Percentiles rank a stretch among this genome's conserved stretches.
Evolutionary conservation across 495 filamentous ascomycete genomes (phyloP).

Genomic region (Paragyromitra xinjiangensis): DNA sequence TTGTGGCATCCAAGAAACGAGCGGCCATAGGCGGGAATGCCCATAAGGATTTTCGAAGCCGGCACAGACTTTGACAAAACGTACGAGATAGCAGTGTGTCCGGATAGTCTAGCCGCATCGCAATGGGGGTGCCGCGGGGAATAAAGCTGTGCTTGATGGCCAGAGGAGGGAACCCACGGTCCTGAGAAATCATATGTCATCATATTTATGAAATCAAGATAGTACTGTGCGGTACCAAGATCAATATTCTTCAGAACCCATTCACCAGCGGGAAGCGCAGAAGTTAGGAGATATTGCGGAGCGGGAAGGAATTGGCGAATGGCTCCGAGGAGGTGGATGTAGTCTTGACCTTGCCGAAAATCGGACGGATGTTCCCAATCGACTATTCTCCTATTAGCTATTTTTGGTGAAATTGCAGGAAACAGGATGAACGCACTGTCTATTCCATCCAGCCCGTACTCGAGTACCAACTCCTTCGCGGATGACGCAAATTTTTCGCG

Average conservation of each 20-base stretch:
- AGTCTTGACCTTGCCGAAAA: conserved; percentile 73
- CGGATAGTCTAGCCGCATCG: conserved; percentile 67
- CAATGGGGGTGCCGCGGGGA: conserved; percentile 64
- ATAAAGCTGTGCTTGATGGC: conserved; percentile 84
- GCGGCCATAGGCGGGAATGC: conserved; percentile 81
- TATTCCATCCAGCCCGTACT: conserved; percentile 83
- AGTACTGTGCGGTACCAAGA: conserved; percentile 68
- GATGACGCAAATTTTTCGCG: conserved; percentile 77
- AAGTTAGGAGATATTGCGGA: conserved; percentile 78
- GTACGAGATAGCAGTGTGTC: conserved; percentile 72
- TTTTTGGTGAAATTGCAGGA: conserved; percentile 15
- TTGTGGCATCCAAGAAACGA: conserved; percentile 76
- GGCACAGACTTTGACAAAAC: conserved; percentile 73
- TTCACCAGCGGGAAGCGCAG: conserved; percentile 80
- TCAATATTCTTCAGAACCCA: conserved; percentile 81
- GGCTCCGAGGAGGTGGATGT: conserved; percentile 73
- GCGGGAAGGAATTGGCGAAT: conserved; percentile 76
- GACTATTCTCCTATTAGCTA: conserved; percentile 64
- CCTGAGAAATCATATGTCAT: conserved; percentile 92
- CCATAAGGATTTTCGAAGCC: conserved; percentile 76
- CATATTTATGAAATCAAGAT: conserved; percentile 82
- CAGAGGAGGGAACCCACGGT: conserved; percentile 73
- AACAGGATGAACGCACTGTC: conserved; percentile 67
- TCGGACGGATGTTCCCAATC: conserved; percentile 90
- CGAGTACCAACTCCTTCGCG: conserved; percentile 74